A percentile compares a stretch with the other conserved stretches of the same genome.
phyloP scores from a whole-genome alignment of 1,139 yeast species.

The Arxiozyma slooffiae region DNA sequence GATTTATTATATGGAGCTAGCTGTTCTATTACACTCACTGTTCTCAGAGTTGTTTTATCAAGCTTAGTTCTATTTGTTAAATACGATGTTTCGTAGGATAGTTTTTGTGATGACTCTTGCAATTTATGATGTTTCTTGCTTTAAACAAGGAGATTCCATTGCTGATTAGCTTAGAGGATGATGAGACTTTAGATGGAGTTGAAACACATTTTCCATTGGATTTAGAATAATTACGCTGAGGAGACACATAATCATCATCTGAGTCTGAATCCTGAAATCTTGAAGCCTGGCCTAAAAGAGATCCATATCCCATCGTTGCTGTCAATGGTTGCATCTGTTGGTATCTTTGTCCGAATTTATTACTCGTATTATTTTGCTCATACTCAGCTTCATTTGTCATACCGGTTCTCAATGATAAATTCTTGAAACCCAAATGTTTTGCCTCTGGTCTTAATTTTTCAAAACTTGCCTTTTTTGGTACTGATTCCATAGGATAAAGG shows the following conservation, averaged over 20 bases:
- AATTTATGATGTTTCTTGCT: constrained; percentile 1
- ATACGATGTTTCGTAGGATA: constrained; percentile 1
- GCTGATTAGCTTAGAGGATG: constrained; percentile 21
- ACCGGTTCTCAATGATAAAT: constrained; percentile 32
- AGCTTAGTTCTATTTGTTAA: constrained; percentile 8
- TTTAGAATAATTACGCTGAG: constrained; percentile 11
- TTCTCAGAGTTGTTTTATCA: constrained; percentile 17
- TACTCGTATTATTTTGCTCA: constrained; percentile 3
- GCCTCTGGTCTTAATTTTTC: constrained; percentile 34
- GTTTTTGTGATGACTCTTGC: constrained; percentile 4
- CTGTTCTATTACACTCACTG: constrained; percentile 13
- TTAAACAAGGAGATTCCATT: constrained; percentile 18
- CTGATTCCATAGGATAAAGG: constrained; percentile 32
- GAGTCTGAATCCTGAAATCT: constrained; percentile 54
- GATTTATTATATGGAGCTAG: not conserved
- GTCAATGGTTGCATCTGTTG: constrained; percentile 2
- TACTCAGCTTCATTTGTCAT: constrained; percentile 5
- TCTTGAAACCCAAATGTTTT: constrained; percentile 32
- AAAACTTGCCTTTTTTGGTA: constrained; percentile 46
- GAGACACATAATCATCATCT: constrained; percentile 33
- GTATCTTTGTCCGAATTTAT: constrained; percentile 1
- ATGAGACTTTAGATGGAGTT: constrained; percentile 7
- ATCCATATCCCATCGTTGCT: not conserved
- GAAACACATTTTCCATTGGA: not conserved
- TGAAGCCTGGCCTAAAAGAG: constrained; percentile 30